Percentiles rank a stretch among this genome's conserved stretches.
Conservation (phyloP, 2,329 filamentous ascomycete genomes). For the Aspergillus brasiliensis region DNA sequence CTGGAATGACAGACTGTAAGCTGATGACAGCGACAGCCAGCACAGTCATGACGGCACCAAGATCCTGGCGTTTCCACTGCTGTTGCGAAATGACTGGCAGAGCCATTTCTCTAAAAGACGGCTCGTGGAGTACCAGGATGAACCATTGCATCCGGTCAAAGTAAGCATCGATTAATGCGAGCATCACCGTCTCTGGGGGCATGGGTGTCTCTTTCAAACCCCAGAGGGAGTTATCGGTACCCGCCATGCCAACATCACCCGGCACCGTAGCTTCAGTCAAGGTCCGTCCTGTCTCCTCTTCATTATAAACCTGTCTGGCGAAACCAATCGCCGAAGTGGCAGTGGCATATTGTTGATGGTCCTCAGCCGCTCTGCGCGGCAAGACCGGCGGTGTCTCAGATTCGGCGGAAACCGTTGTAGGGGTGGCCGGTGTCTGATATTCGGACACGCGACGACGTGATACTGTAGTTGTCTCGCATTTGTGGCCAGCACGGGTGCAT, state of each 20-base stretch:
- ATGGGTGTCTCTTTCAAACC: not conserved
- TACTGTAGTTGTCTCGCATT: not conserved
- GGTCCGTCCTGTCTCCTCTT: conserved; percentile 3
- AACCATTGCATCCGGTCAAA: conserved; percentile 7
- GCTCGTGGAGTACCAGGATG: not conserved
- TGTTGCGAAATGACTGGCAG: not conserved
- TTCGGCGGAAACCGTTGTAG: not conserved
- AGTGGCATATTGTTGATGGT: not conserved
- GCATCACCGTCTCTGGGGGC: not conserved
- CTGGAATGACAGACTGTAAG: not conserved
- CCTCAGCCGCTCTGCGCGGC: not conserved
- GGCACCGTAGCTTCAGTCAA: not conserved
- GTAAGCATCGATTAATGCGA: not conserved
- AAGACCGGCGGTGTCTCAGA: not conserved
- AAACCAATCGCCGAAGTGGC: not conserved
- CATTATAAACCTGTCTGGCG: not conserved
- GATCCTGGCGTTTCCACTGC: not conserved
- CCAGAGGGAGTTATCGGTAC: not conserved
- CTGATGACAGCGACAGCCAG: not conserved
- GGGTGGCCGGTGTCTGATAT: not conserved
- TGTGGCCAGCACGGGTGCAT: not conserved
- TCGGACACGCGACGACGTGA: not conserved
- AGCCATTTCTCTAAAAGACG: not conserved
- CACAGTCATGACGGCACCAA: not conserved
- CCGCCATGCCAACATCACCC: conserved; percentile 1